Evolutionary conservation across 108 stramenopile species (phyloP), one percentile per base, ranked within the genome.

Genomic region (Pinguiococcus pyrenoidosus): DNA sequence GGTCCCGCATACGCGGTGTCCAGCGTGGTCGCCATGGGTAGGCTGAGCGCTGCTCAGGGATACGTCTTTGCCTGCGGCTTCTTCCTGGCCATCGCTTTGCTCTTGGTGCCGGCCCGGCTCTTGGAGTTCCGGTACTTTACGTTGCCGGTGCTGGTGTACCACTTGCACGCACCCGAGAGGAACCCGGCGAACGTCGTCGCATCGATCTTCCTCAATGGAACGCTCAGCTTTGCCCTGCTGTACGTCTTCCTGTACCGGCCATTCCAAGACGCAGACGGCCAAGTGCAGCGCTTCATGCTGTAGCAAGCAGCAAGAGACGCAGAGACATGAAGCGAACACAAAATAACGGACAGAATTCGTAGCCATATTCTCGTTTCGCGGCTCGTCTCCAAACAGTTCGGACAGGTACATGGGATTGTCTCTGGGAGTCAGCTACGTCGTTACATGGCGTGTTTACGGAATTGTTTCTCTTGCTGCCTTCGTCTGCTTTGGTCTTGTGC

Each of bases 231-330:
- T 22, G 30, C 27, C 16, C 48, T 25, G 13, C 37, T 58, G 18
- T 48, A 26, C 23, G 48, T 49, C 2, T 58, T 58, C 18, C 16
- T 58, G 18, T 23, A 29, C 7, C 29, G 47, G 17, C 57, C 57
- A 1, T 58, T 58, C 33, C 29, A 9, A 2, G 48, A 47, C 47
- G 20, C 22, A 16, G 57, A 58, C 25, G 47, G 48, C 29, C 22
- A 12, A 17, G 4, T 43, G 23, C 47, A 39, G n/a, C 57, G 57
- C 4, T 58, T 58, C 38, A 58, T 58, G 57, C n/a, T n/a, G n/a
- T n/a, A n/a, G n/a, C n/a, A n/a, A n/a, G n/a, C n/a, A n/a, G n/a
- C n/a, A n/a, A n/a, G n/a, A n/a, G n/a, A n/a, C n/a, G n/a, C n/a
- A n/a, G n/a, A n/a, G n/a, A n/a, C n/a, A n/a, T n/a, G n/a, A n/a